phyloP scores from a whole-genome alignment of 2,329 filamentous ascomycete species.

The Coniochaeta sp. region DNA sequence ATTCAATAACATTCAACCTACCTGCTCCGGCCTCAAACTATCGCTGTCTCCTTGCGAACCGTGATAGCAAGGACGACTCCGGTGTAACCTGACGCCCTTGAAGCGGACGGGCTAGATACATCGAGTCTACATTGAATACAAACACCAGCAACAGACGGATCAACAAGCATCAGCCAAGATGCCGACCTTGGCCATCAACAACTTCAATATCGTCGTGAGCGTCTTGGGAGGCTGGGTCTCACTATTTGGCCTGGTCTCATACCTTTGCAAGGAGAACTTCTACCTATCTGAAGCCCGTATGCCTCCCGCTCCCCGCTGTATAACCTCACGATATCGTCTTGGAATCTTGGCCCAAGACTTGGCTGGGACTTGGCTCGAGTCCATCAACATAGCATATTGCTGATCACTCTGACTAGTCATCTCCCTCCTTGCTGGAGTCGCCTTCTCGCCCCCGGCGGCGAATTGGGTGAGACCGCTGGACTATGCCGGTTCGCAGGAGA shows the following conservation, averaged over 20 bases:
- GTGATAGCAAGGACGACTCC: conserved; percentile 29
- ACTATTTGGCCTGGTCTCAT: conserved; percentile 84
- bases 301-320: conserved; percentile 26
- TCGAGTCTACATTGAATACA: conserved; percentile 4
- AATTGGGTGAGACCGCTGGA: conserved; percentile 70
- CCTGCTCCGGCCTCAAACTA: conserved; percentile 15
- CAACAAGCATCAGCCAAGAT: conserved; percentile 20
- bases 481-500: conserved; percentile 56
- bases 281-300: conserved; percentile 85
- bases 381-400: background rate
- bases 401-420: conserved; percentile 57
- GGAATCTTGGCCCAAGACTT: background rate
- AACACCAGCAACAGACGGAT: background rate
- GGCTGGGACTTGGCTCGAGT: background rate
- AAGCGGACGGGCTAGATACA: background rate
- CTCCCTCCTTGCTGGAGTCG: conserved; percentile 69
- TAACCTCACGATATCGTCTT: background rate
- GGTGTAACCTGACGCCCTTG: conserved; percentile 23
- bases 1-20: conserved; percentile 35
- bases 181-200: conserved; percentile 40
- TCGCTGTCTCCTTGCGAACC: conserved; percentile 21
- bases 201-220: conserved; percentile 81
- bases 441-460: conserved; percentile 70
- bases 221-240: conserved; percentile 82
- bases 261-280: conserved; percentile 80